These are phyloP conservation scores for Thalia dealbata DNA, from an alignment of 176 grass and related monocot species.

Conservation along the genomic window DNA sequence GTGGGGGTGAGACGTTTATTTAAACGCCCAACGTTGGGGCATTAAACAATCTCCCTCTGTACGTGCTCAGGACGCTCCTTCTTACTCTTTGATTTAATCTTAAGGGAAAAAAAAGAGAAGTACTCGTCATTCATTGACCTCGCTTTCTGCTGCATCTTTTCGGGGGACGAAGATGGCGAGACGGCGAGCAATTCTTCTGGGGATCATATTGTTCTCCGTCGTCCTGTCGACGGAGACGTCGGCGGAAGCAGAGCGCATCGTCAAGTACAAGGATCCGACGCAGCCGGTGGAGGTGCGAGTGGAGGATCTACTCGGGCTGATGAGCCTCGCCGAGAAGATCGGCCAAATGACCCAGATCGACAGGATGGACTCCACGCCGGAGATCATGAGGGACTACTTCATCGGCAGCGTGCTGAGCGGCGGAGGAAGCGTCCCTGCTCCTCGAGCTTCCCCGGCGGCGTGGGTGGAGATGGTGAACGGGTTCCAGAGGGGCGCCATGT, in stretches of 20 bases:
- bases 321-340: slow-evolving; percentile 88
- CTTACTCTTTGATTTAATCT: too few relatives aligned
- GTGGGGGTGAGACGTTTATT: too few relatives aligned
- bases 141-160: too few relatives aligned
- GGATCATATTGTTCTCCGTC: slow-evolving; percentile 31
- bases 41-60: too few relatives aligned
- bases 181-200: slow-evolving; percentile 25
- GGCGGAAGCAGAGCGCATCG: slow-evolving; percentile 31
- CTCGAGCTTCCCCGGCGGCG: slow-evolving; percentile 42
- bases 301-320: slow-evolving; percentile 39
- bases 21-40: too few relatives aligned
- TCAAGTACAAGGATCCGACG: slow-evolving; percentile 51
- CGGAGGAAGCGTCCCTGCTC: slow-evolving; percentile 67
- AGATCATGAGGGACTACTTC: slow-evolving; percentile 60
- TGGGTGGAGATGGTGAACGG: slow-evolving; percentile 65
- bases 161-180: slow-evolving; percentile 42
- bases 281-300: slow-evolving; percentile 46
- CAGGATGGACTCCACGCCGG: slow-evolving; percentile 45
- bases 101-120: too few relatives aligned
- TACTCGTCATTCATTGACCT: too few relatives aligned
- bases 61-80: too few relatives aligned
- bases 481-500: slow-evolving; percentile 55
- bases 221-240: slow-evolving; percentile 30
- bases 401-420: slow-evolving; percentile 94
- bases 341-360: slow-evolving; percentile 99